These are phyloP conservation scores for Trichoderma koningii DNA, from an alignment of 2,329 filamentous ascomycete species.

Conservation along the genomic window DNA sequence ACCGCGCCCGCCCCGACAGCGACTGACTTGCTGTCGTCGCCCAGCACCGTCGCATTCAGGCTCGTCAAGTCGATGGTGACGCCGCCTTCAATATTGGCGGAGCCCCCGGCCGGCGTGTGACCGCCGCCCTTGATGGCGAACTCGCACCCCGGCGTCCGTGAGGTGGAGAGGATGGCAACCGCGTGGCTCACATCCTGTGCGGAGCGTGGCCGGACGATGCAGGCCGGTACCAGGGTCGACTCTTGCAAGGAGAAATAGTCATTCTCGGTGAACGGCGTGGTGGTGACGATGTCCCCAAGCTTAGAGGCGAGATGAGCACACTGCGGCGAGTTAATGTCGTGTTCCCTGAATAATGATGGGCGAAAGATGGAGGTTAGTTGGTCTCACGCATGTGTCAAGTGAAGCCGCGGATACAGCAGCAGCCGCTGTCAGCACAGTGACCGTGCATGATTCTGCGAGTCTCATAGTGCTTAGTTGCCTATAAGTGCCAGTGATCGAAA, in stretches of 20 bases:
- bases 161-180: background rate
- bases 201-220: slow-evolving; percentile 30
- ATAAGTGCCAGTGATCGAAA: background rate
- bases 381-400: background rate
- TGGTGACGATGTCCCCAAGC: slow-evolving; percentile 16
- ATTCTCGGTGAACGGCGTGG: slow-evolving; percentile 9
- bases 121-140: slow-evolving; percentile 41
- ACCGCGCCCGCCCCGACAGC: slow-evolving; percentile 31
- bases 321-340: background rate
- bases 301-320: slow-evolving; percentile 8
- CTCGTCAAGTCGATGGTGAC: slow-evolving; percentile 36
- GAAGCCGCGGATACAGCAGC: slow-evolving; percentile 6
- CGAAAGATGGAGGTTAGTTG: background rate
- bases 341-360: background rate
- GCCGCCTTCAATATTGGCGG: slow-evolving; percentile 36
- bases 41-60: slow-evolving; percentile 33
- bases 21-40: slow-evolving; percentile 26
- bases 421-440: slow-evolving; percentile 5
- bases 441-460: slow-evolving; percentile 4
- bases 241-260: slow-evolving; percentile 13
- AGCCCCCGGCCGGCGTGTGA: slow-evolving; percentile 36
- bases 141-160: background rate
- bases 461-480: slow-evolving; percentile 1
- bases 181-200: slow-evolving; percentile 32
- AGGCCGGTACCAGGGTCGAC: background rate